Base-by-base conservation (phyloP, 2,329 filamentous ascomycete genomes). In the Paramyrothecium sp. region DNA sequence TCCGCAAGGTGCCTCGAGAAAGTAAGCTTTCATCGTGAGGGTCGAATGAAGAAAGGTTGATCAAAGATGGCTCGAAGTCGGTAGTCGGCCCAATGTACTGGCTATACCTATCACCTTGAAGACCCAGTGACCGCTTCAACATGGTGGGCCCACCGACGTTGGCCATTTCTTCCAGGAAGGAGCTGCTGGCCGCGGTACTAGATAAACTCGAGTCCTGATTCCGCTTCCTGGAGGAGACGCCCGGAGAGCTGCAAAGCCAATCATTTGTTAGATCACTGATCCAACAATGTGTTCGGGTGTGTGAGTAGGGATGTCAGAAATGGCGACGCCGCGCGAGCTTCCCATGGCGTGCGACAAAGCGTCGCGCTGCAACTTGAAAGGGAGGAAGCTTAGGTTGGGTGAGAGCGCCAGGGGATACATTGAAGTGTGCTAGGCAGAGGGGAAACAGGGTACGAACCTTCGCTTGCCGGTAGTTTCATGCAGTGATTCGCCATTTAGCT, bases 61-160 rank as follows among this genome's bases (percentile, higher is more conserved):
- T 91, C 55, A 95, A 80, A n/a, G 88, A 88, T 17, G 90, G 89
- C 70, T 95, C 91, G 69, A 93, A 91, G 66, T 92, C 89, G 53
- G 90, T 92, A 53, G 90, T 94, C 57, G 89, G 85, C 23, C 91
- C 91, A 65, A 95, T 91, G 69, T 94, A 91, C 73, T 91, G 89
- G 75, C 89, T 92, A 71, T 89, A 92, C 59, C 89, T 86, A 71
- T 91, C 88, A 67, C 85, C 79, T 70, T 94, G 90, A 63, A 95
- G 81, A 58, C 91, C 91, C 57, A 95, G 78, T 17, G 87, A 89
- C 69, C 86, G 82, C 72, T 87, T 88, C 57, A 90, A 78, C 65
- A 88, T 77, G 57, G 84, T 86, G 54, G 85, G 84, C 44, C 85
- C 86, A 60, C 86, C 86, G 65, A 89, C 84, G 71, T 89, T 88